phyloP scores from a whole-genome alignment of 2,329 filamentous ascomycete species.

The Colletotrichum limetticola region DNA sequence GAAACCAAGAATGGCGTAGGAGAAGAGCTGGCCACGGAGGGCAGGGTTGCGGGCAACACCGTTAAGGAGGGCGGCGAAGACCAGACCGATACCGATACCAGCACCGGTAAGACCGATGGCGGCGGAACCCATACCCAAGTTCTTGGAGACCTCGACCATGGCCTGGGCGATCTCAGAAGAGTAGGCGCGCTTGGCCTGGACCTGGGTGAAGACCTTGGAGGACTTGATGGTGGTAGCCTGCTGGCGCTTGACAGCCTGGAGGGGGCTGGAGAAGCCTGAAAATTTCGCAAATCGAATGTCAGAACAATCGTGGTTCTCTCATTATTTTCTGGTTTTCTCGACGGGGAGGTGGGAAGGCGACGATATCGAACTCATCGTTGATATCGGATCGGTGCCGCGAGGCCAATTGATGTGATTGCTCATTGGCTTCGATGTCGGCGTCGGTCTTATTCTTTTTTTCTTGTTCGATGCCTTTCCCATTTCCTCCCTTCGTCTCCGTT shows the following conservation, averaged over 20 bases:
- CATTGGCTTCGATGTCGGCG: constrained; percentile 15
- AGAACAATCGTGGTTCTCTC: constrained; percentile 38
- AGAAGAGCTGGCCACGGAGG: constrained; percentile 95
- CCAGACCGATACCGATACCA: constrained; percentile 95
- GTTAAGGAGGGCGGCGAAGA: constrained; percentile 90
- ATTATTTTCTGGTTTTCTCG: neutral
- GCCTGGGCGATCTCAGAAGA: constrained; percentile 89
- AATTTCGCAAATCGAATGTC: constrained; percentile 44
- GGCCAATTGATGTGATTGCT: constrained; percentile 45
- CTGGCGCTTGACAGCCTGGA: constrained; percentile 82
- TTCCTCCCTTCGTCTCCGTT: neutral
- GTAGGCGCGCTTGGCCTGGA: constrained; percentile 77
- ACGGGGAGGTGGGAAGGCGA: constrained; percentile 9
- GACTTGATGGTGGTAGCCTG: constrained; percentile 74
- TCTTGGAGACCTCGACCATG: constrained; percentile 91
- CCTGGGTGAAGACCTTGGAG: constrained; percentile 70
- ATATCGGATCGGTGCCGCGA: constrained; percentile 33
- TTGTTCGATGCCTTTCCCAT: neutral
- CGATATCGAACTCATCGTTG: constrained; percentile 18
- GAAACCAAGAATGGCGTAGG: constrained; percentile 95
- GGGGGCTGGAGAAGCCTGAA: constrained; percentile 68
- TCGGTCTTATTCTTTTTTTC: neutral
- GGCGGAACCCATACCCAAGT: constrained; percentile 88
- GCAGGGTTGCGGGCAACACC: constrained; percentile 94
- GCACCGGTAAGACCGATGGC: constrained; percentile 93